Evolutionary conservation across 2,329 filamentous ascomycete species (phyloP), one percentile per base, ranked within the genome.

Genomic region (Trichoderma sp.): DNA sequence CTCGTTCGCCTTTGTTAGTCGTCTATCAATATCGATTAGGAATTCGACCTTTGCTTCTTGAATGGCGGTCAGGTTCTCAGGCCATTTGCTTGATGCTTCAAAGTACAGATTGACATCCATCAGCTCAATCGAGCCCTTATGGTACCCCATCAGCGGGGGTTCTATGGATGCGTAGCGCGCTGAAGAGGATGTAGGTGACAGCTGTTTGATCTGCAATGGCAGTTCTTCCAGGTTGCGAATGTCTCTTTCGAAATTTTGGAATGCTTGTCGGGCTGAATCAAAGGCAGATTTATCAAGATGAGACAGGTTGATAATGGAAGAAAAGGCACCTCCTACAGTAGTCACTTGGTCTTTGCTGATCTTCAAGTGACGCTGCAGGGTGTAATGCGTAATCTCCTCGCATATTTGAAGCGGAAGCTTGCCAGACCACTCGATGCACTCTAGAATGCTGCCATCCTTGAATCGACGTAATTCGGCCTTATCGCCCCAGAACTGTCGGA

Each of bases 11-110:
- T 87, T 85, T 67, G 87, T 85, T 2, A 99, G 82, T 3, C 93
- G 85, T 63, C 90, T 88, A 61, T 90, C 89, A 68, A 97, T 89
- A 74, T 90, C 88, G 4, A 97, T 81, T 4, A 96, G 84, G 77
- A 99, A 97, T 4, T 96, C 96, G 49, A 96, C 87, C 80, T 99
- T 99, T 14, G 94, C 94, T 76, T 94, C 89, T 78, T 99, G 96
- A 68, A 98, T 97, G 5, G 95, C 94, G 4, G 88, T 88, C 10
- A 98, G 81, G 76, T 96, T 93, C 76, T 98, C 94, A 0, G 96
- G 96, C 96, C 96, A 99, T 73, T 93, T 91, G 57, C 89, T 91
- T 7, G 96, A 98, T 5, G 92, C 92, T 81, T 99, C 96, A 74
- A 99, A 98, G 76, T 95, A 94, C 59, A 99, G 85, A 53, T 94